Base-by-base conservation (phyloP, 495 filamentous ascomycete species). In the Lasiosphaeria ovina region DNA sequence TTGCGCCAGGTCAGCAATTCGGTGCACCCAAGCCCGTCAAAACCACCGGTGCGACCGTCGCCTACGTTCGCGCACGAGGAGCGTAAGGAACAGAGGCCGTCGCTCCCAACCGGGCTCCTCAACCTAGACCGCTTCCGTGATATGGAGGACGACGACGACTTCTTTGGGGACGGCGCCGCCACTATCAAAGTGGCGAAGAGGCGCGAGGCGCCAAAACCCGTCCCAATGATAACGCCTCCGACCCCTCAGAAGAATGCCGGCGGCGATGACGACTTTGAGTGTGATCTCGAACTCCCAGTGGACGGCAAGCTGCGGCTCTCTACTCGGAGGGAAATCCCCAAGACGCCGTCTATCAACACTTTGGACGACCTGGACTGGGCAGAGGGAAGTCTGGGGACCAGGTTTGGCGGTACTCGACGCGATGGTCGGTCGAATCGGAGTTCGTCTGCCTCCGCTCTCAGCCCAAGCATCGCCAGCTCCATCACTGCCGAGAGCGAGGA, bases 401-500 rank as follows among this genome's bases (percentile, higher is more conserved):
- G 93, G 55, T 89, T 92, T 74, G 94, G 88, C 50, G 93, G 91
- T 49, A 94, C 92, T 17, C 80, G 85, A 45, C 85, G 89, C 62
- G 89, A 93, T 69, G 83, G 80, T 11, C 83, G 85, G 35, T 94
- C 90, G 33, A 83, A 86, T 67, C 85, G 90, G 59, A 91, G 90
- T 74, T 96, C 91, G 2, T 90, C 92, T 11, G 87, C 89, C 34
- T 96, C 92, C 32, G 88, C 89, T 32, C 83, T 97, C 72, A 96
- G 93, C 65, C 91, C 94, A 10, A 97, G 92, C 67, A 83, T 93
- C 50, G 88, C 91, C 54, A 96, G 92, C 74, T 94, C 89, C 59
- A 79, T 95, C 60, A 96, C 92, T 5, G 82, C 83, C n/a, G 94
- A 96, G 73, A 97, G 93, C 69, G 94, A 97, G 67, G 93, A 96